Evolutionary conservation across 306 rosid species (phyloP).

Genomic region (Prunus kanzakura): DNA sequence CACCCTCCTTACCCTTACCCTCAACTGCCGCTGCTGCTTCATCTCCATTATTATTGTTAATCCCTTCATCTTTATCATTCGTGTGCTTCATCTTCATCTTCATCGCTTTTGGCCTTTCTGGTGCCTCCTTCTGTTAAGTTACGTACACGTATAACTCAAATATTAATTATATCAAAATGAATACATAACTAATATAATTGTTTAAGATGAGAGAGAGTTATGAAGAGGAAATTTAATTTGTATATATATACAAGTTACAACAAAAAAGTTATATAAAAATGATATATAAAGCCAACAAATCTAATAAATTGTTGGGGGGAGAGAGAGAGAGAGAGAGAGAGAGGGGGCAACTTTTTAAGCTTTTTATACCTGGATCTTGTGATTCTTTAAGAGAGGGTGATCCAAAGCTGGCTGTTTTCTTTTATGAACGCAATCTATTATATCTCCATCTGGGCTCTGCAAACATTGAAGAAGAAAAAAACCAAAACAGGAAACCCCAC

Average conservation of each 20-base stretch:
- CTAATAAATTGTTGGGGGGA: not conserved
- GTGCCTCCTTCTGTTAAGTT: conserved; percentile 50
- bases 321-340: not conserved
- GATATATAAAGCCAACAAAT: not conserved
- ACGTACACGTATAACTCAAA: not conserved
- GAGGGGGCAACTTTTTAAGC: not conserved
- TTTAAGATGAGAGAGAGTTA: no score
- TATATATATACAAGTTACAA: no score
- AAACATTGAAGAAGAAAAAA: not conserved
- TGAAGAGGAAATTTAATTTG: no score
- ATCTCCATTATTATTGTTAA: not conserved
- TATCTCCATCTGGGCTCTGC: conserved; percentile 71
- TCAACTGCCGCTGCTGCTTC: not conserved
- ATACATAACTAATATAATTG: no score
- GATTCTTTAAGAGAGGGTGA: conserved; percentile 50
- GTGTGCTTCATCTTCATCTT: conserved; percentile 16
- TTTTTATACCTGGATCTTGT: conserved; percentile 46
- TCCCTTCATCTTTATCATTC: not conserved
- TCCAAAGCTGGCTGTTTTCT: conserved; percentile 50
- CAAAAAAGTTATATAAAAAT: not conserved
- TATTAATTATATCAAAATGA: not conserved
- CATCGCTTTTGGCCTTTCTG: conserved; percentile 45
- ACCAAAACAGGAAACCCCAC: not conserved
- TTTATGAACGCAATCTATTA: conserved; percentile 51
- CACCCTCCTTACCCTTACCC: conserved; percentile 1